Evolutionary conservation across 805 yeast genomes (phyloP), one percentile per base, ranked within the genome.

Genomic region (Kodamaea lidongshanica): DNA sequence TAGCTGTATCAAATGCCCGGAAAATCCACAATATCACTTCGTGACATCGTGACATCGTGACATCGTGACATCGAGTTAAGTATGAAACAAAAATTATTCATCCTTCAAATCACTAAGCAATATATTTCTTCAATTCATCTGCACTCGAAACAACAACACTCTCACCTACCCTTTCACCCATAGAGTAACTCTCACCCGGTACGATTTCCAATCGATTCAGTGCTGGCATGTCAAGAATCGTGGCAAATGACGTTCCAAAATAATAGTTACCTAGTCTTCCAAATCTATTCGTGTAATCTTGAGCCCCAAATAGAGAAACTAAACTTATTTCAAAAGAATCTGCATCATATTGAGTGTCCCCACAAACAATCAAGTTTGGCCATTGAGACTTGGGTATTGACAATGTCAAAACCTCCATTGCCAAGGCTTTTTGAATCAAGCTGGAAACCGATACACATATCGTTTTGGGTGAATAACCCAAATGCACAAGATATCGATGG

Each of bases 401-500:
- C 22, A n/a, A 16, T 12, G 34, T 35, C 1, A 64, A 35, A 3
- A 74, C 49, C 34, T 72, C 74, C 16, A 51, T 46, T 3, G 76
- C 42, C 14, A 74, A 47, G 5, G 47, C 44, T 32, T 45, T 52
- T 42, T 73, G 79, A 6, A 60, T 55, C 12, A 50, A 48, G 19
- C 56, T 61, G 4, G 58, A 48, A 1, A 73, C 60, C 15, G 65
- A 39, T 7, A 78, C 60, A 12, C 58, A 52, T 12, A 77, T 59
- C 12, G 44, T 44, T 1, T 45, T 37, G 1, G 42, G 22, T 0
- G 70, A 57, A 35, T 71, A 72, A 0, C 72, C 74, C 12, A 62
- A 30, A 3, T 61, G 35, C 4, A 68, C 41, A 65, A 76, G 50
- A 34, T 70, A 72, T 47, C 61, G 63, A 40, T 54, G 72, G 5